Evolutionary conservation across 768 basidiomycete genomes (phyloP), one percentile per base, ranked within the genome.

Genomic region (Serendipita sp.): DNA sequence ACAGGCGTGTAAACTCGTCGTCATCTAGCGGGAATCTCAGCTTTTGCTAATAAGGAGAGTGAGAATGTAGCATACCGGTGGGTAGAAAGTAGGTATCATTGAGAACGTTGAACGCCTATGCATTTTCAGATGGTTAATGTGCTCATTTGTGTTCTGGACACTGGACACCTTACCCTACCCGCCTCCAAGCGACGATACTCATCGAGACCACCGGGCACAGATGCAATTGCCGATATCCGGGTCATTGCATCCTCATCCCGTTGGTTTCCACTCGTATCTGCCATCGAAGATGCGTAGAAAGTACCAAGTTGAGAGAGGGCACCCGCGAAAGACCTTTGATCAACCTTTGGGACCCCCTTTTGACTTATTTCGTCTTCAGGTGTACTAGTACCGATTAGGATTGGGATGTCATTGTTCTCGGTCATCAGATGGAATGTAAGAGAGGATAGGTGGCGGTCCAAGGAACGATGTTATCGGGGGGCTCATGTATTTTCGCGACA

Each of bases 31-130:
- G 55, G 48, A 31, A 50, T 8, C 5, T 18, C 29, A 50, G n/a
- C n/a, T 60, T 29, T 10, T 11, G 27, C 31, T 10, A 31, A 60
- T 27, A 18, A 18, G 16, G 48, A n/a, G 16, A 33, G 48, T 10
- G 48, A 52, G 18, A 5, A 33, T n/a, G n/a, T 10, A 60, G 10
- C 55, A 29, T 10, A 60, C 55, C 55, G 13, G 55, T 60, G 4
- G 55, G 55, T 27, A 60, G n/a, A n/a, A 60, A 60, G 55, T 60
- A 60, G 10, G 55, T 27, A 4, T 60, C 55, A 31, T 60, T 60
- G 27, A 60, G 16, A n/a, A 60, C 55, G 29, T 60, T 60, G 55
- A 29, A 60, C 13, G 27, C 27, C 55, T 60, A 29, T 23, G 34
- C 36, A 31, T n/a, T 37, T 4, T 33, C 11, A 34, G 18, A 10